A percentile compares a stretch with the other conserved stretches of the same genome.
These are phyloP conservation scores for Gossypium mustelinum DNA, from an alignment of 345 rosid species.

Conservation along the genomic window DNA sequence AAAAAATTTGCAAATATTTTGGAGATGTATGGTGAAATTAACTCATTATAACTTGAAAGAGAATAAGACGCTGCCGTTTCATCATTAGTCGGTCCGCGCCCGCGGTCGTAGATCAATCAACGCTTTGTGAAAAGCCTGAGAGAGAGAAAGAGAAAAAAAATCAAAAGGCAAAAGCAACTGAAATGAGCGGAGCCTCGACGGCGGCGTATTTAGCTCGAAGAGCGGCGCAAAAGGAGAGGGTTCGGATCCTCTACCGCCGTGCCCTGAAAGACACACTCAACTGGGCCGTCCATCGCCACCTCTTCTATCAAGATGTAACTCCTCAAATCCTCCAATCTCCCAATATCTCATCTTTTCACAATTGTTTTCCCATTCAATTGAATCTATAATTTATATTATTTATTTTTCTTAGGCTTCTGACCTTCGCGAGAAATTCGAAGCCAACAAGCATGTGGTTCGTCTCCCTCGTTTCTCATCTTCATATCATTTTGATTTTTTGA, in stretches of 20 bases:
- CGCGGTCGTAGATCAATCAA: background rate
- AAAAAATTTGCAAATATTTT: too few species aligned
- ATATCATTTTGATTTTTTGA: background rate
- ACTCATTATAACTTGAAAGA: background rate
- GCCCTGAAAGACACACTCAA: slow-evolving; percentile 91
- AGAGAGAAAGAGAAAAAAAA: slow-evolving; percentile 6
- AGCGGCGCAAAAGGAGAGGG: slow-evolving; percentile 92
- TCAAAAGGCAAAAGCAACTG: background rate
- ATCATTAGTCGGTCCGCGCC: background rate
- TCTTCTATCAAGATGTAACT: slow-evolving; percentile 75
- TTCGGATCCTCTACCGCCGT: slow-evolving; percentile 89
- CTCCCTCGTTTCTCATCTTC: slow-evolving; percentile 4
- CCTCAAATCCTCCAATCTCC: background rate
- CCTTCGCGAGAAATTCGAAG: slow-evolving; percentile 79
- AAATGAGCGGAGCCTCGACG: slow-evolving; percentile 61
- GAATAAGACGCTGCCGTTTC: background rate
- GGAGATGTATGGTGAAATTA: too few species aligned
- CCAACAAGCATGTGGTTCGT: slow-evolving; percentile 78
- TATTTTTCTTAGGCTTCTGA: slow-evolving; percentile 52
- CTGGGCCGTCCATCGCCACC: slow-evolving; percentile 99
- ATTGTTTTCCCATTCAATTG: background rate
- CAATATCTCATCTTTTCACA: slow-evolving; percentile 7
- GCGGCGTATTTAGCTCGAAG: slow-evolving; percentile 81
- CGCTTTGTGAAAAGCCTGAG: background rate
- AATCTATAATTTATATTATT: background rate